Evolutionary conservation across 1,284 basidiomycete genomes (phyloP), one percentile per base, ranked within the genome.

Genomic region (Sutorius eximius): DNA sequence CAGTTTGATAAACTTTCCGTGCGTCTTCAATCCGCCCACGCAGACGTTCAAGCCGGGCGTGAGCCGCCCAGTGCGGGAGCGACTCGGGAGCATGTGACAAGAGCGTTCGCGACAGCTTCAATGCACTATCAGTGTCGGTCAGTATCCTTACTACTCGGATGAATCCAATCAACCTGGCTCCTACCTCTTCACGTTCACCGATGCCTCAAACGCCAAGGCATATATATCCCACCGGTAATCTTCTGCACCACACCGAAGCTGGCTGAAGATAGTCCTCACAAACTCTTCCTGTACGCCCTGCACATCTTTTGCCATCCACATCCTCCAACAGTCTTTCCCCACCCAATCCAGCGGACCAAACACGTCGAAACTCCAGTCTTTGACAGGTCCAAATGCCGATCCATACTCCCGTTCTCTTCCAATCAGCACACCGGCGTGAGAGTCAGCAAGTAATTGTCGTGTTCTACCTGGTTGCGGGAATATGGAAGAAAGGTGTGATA

Each of bases 1-100:
- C 75, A 1, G 87, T 88, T 60, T 85, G 78, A 70, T 94, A 97
- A 3, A 97, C 82, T 61, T 93, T 93, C 15, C 94, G 80, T 6
- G 93, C 91, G 9, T 91, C 88, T 42, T 83, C 80, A 6, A 79
- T 55, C 52, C 86, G 86, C 15, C 85, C 86, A 10, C 90, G 83
- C 49, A 87, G 75, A 29, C 83, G 79, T 66, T 95, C 90, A 20
- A 97, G 76, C 29, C 85, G 83, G 9, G 91, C 93, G 72, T 96
- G 94, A 3, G 81, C 82, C 41, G 82, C 81, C 93, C 95, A 97
- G 43, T 87, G 84, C 0, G 74, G 69, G 27, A 93, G 68, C 15
- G 93, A 92, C 45, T 86, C 79, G 16, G 82, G 83, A 46, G 82
- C 75, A 1, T 65, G 68, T 0, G 88, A 82, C 15, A 97, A 80